These are phyloP conservation scores for Blastobotrys malaysiensis DNA, from an alignment of 1,139 yeast genomes.

Conservation along the genomic window DNA sequence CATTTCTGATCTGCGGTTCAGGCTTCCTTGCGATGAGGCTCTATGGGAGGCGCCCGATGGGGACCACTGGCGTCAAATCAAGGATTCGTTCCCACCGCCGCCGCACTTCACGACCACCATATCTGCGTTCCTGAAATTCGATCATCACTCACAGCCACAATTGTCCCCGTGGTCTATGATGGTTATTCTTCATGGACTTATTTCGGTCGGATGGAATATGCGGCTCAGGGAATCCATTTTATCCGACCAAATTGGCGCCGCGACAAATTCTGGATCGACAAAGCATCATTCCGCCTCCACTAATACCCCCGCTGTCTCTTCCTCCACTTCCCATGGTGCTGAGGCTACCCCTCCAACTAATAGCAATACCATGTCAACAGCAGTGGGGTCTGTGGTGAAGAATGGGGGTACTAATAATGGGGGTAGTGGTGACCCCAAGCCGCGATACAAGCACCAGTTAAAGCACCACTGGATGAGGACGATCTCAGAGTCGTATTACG, in stretches of 20 bases:
- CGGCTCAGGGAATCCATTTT: constrained; percentile 20
- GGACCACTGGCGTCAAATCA: constrained; percentile 16
- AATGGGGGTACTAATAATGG: background rate
- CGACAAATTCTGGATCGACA: background rate
- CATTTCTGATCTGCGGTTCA: constrained; percentile 22
- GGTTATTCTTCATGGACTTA: constrained; percentile 25
- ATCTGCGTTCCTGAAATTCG: constrained; percentile 20
- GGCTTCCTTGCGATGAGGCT: constrained; percentile 25
- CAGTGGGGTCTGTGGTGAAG: too few relatives aligned
- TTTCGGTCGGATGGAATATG: constrained; percentile 26
- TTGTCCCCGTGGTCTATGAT: constrained; percentile 28
- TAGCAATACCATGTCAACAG: too few relatives aligned
- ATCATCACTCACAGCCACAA: constrained; percentile 15
- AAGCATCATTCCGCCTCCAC: background rate
- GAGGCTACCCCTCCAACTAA: background rate
- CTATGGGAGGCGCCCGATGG: constrained; percentile 26
- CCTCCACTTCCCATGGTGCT: background rate
- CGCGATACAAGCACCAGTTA: background rate
- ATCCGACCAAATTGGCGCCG: constrained; percentile 13
- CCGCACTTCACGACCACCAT: constrained; percentile 22
- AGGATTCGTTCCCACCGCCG: constrained; percentile 16
- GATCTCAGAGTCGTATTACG: constrained; percentile 22
- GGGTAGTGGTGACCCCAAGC: background rate
- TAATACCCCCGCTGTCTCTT: too few relatives aligned
- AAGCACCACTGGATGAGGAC: constrained; percentile 17